Conservation (phyloP, 306 rosid species). For the Alnus glutinosa region DNA sequence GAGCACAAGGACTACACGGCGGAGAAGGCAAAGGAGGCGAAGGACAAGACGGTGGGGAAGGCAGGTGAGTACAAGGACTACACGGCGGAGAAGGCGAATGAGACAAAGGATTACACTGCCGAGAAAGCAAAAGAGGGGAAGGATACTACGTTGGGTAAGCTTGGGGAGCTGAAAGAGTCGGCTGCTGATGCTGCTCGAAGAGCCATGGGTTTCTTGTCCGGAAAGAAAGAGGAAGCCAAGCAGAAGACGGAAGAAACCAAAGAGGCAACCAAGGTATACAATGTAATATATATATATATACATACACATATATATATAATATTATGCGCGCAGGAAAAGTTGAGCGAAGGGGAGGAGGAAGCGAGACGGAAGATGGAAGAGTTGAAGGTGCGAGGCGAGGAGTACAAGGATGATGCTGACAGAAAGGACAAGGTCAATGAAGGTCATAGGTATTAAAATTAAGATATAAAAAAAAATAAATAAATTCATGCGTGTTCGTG, state of each 20-base stretch:
- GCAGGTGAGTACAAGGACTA: slow-evolving; percentile 36
- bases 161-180: slow-evolving; percentile 61
- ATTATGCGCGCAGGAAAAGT: slow-evolving; percentile 47
- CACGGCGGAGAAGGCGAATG: slow-evolving; percentile 12
- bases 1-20: slow-evolving; percentile 36
- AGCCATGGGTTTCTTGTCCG: slow-evolving; percentile 60
- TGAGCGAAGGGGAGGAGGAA: slow-evolving; percentile 47
- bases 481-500: too few species aligned
- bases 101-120: slow-evolving; percentile 38
- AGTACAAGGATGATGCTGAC: slow-evolving; percentile 14
- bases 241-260: slow-evolving; percentile 44
- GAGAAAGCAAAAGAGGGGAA: slow-evolving; percentile 63
- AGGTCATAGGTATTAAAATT: slow-evolving; percentile 13
- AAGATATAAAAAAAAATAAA: not conserved
- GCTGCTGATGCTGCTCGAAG: slow-evolving; percentile 59
- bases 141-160: slow-evolving; percentile 49
- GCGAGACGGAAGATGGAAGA: slow-evolving; percentile 51
- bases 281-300: too few species aligned
- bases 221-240: slow-evolving; percentile 60
- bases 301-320: too few species aligned
- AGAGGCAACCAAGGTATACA: slow-evolving; percentile 38
- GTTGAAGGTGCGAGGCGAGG: slow-evolving; percentile 33
- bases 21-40: slow-evolving; percentile 35
- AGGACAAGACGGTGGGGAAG: slow-evolving; percentile 26
- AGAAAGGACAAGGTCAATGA: slow-evolving; percentile 3